These are phyloP conservation scores for Teunomyces tritomae DNA, from an alignment of 805 yeast species.

Conservation along the genomic window DNA sequence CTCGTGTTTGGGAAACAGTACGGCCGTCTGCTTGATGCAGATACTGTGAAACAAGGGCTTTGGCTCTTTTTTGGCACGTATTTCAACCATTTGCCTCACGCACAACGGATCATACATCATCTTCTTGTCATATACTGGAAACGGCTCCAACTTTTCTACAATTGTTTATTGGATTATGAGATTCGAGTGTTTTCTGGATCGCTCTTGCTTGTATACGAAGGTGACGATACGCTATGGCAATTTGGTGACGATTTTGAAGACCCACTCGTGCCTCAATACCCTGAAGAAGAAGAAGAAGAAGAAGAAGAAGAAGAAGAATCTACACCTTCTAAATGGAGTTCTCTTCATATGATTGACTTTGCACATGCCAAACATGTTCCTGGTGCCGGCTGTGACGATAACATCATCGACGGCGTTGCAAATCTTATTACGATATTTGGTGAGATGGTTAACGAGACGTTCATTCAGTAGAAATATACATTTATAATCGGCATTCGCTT, in stretches of 20 bases:
- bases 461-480: neutral
- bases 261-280: slow-evolving; percentile 20
- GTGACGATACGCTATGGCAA: slow-evolving; percentile 55
- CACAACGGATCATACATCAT: slow-evolving; percentile 24
- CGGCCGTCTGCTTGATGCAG: slow-evolving; percentile 59
- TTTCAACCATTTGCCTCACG: slow-evolving; percentile 31
- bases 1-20: slow-evolving; percentile 59
- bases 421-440: slow-evolving; percentile 50
- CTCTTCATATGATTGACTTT: slow-evolving; percentile 76
- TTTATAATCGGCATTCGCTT: neutral
- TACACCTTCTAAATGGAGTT: slow-evolving; percentile 42
- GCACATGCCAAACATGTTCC: slow-evolving; percentile 75
- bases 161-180: slow-evolving; percentile 61
- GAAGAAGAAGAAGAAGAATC: slow-evolving; percentile 22
- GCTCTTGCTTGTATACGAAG: slow-evolving; percentile 71
- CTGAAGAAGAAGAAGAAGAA: slow-evolving; percentile 18
- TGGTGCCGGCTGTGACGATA: slow-evolving; percentile 69
- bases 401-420: slow-evolving; percentile 67
- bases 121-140: slow-evolving; percentile 47
- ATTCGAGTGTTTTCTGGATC: slow-evolving; percentile 70
- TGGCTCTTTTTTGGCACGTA: slow-evolving; percentile 44
- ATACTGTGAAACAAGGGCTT: slow-evolving; percentile 46
- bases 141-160: slow-evolving; percentile 65
- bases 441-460: slow-evolving; percentile 13
- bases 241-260: slow-evolving; percentile 15